Evolutionary conservation across 306 rosid species (phyloP), one percentile per base, ranked within the genome.

Genomic region (Cajanus cajan): DNA sequence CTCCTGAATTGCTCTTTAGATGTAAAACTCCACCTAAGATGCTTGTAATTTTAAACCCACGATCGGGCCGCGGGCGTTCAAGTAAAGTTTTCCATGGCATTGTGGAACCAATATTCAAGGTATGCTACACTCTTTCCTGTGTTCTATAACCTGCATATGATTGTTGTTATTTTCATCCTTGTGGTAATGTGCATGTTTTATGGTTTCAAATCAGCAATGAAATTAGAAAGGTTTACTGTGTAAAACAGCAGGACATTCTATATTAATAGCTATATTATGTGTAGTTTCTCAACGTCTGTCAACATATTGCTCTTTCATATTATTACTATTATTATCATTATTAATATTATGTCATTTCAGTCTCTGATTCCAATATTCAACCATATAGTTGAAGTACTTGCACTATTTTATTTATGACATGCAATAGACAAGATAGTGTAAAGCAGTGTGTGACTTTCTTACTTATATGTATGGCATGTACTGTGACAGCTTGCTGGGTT

Each of bases 401-500:
- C 69, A 71, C 72, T 52, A 52, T 64, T 82, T 59, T 22, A 50
- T 59, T 40, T 70, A 39, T 74, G 34, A 61, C 69, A 39, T 74
- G 63, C 36, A 36, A 76, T 77, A 55, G 58, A 36, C 37, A 66
- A 15, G 77, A 54, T 63, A 45, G 40, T 22, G 31, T 68, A 74
- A 54, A 28, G 64, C 31, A 52, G 80, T 82, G 39, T 66, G 55
- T 51, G 65, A 9, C 74, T 18, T 69, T 58, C 55, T 71, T 69
- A 44, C 83, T 86, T 58, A 83, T 73, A 48, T 22, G 39, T 47
- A 61, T 40, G 83, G 75, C 82, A 80, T 84, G 79, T 78, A 76
- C 68, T 86, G 77, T 84, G 86, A 78, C 98, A 95, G 99, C 99
- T 95, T 85, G 98, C 99, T 81, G 99, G 99, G 85, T 95, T 93